phyloP scores from a whole-genome alignment of 129 eudicot genomes.

The Escallonia rubra region DNA sequence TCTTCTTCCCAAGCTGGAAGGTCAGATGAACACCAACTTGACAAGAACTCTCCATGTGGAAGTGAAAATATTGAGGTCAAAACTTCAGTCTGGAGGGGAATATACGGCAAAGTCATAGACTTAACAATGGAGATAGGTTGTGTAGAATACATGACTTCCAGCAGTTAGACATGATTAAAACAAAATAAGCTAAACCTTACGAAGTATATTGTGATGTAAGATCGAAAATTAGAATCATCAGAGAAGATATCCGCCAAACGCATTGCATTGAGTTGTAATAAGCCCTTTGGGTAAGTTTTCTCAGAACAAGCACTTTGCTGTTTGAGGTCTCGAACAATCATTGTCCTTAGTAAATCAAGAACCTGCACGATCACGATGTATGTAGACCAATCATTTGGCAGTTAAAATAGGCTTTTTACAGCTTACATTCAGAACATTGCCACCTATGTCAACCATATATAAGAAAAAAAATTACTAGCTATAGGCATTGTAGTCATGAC shows the following conservation, averaged over 20 bases:
- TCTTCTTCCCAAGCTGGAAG: conserved; percentile 73
- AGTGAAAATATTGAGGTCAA: conserved; percentile 55
- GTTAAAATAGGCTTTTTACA: too few species aligned
- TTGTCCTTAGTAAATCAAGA: conserved; percentile 61
- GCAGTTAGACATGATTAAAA: neutral
- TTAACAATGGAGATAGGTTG: neutral
- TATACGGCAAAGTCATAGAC: conserved; percentile 13
- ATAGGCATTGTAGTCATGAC: too few species aligned
- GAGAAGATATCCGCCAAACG: conserved; percentile 85
- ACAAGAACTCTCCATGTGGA: conserved; percentile 64
- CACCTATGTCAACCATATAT: too few species aligned
- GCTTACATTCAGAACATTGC: too few species aligned
- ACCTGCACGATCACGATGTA: conserved; percentile 45
- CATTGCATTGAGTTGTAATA: conserved; percentile 86
- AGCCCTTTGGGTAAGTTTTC: conserved; percentile 63
- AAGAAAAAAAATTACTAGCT: too few species aligned
- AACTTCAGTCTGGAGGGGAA: conserved; percentile 63
- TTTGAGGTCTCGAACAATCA: conserved; percentile 48
- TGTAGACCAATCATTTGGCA: too few species aligned
- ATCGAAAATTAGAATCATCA: conserved; percentile 94
- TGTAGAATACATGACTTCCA: conserved; percentile 1
- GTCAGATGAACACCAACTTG: conserved; percentile 94
- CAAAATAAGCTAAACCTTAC: conserved; percentile 42
- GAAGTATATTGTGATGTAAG: conserved; percentile 64
- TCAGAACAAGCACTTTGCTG: conserved; percentile 32